Evolutionary conservation across 2,329 filamentous ascomycete genomes (phyloP).

Genomic region (Metarhizium album): DNA sequence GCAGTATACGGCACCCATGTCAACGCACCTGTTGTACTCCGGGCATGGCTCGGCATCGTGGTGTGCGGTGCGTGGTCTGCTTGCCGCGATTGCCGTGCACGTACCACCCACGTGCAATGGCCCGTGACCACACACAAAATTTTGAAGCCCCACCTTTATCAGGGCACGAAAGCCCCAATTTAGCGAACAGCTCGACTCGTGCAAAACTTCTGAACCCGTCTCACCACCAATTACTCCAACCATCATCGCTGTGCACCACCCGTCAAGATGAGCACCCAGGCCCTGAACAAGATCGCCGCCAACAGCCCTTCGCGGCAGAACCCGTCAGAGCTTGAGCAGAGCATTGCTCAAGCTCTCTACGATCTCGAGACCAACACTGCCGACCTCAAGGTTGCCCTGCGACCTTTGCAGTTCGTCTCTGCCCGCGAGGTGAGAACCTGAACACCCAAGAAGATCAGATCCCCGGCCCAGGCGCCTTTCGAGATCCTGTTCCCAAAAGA

Average conservation of each 20-base stretch:
- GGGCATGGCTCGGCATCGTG: too few relatives aligned
- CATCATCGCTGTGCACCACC: slow-evolving; percentile 25
- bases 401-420: slow-evolving; percentile 97
- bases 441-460: slow-evolving; percentile 17
- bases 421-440: slow-evolving; percentile 89
- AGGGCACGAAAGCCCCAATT: slow-evolving; percentile 33
- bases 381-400: slow-evolving; percentile 91
- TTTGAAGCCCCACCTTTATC: slow-evolving; percentile 2
- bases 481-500: slow-evolving; percentile 34
- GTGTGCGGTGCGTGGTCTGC: too few relatives aligned
- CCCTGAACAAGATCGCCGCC: slow-evolving; percentile 95
- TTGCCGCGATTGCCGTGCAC: too few relatives aligned
- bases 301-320: slow-evolving; percentile 95
- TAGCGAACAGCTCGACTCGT: slow-evolving; percentile 21
- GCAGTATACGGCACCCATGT: too few relatives aligned
- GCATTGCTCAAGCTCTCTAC: slow-evolving; percentile 92
- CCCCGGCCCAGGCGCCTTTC: slow-evolving; percentile 12
- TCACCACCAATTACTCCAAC: slow-evolving; percentile 16
- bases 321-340: slow-evolving; percentile 95
- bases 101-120: neutral
- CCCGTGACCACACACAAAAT: neutral
- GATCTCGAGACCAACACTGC: slow-evolving; percentile 99
- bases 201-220: slow-evolving; percentile 20
- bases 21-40: too few relatives aligned
- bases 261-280: slow-evolving; percentile 54